Evolutionary conservation across 805 yeast species (phyloP).

Genomic region (Candida namnaoensis): DNA sequence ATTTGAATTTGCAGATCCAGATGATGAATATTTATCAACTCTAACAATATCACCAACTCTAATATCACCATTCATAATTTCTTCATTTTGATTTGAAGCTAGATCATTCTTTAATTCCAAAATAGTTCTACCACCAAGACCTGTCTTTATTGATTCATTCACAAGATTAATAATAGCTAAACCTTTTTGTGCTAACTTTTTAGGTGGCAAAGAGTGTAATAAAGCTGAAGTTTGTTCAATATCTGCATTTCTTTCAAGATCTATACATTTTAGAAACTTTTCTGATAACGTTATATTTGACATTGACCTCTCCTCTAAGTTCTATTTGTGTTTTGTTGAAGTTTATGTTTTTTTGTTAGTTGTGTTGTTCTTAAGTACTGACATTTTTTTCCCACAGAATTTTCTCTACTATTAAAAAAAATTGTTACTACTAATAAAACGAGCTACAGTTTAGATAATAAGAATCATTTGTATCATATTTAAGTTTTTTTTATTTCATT

Average conservation of each 20-base stretch:
- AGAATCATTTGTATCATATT: too few relatives aligned
- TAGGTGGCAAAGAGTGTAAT: conserved; percentile 44
- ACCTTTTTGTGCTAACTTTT: conserved; percentile 61
- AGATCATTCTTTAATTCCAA: conserved; percentile 57
- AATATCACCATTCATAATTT: conserved; percentile 39
- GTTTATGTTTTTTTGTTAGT: too few relatives aligned
- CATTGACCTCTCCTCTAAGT: too few relatives aligned
- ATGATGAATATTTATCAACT: conserved; percentile 31
- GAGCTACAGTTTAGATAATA: too few relatives aligned
- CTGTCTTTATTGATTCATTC: conserved; percentile 57
- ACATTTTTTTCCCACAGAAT: too few relatives aligned
- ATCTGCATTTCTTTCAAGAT: conserved; percentile 13
- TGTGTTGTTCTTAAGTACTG: too few relatives aligned
- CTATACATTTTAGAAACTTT: conserved; percentile 11
- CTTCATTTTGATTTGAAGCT: conserved; percentile 25
- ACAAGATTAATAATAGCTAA: conserved; percentile 64
- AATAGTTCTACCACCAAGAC: conserved; percentile 68
- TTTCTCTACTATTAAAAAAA: too few relatives aligned
- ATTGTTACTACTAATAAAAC: too few relatives aligned
- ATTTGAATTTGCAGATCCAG: too few relatives aligned
- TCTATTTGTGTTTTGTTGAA: too few relatives aligned
- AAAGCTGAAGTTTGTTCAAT: conserved; percentile 21
- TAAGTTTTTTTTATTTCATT: too few relatives aligned
- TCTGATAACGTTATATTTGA: conserved; percentile 3
- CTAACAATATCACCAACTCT: conserved; percentile 73